Evolutionary conservation across 2,329 filamentous ascomycete genomes (phyloP), one percentile per base, ranked within the genome.

Genomic region (Monilinia polystroma): DNA sequence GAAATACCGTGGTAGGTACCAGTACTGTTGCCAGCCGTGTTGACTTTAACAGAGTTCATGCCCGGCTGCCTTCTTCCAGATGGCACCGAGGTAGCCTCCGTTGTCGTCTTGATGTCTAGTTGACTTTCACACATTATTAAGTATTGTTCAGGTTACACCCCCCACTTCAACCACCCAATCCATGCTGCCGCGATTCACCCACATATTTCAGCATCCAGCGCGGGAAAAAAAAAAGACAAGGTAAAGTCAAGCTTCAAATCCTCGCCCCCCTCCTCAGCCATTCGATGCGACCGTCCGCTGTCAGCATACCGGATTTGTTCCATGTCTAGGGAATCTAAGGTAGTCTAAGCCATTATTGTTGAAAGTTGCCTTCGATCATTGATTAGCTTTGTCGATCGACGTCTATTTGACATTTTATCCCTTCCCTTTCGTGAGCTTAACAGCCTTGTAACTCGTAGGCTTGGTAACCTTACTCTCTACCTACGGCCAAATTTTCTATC

Each of bases 121-220:
- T 49, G 43, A 49, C 57, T 59, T 59, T 49, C 43, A 35, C 43
- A 23, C 29, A 47, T 35, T 59, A 1, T 47, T 59, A 1, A 14
- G 12, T 4, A 5, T 14, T 45, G 41, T 35, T 35, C 29, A 47
- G 20, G 57, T 49, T 49, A 35, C 57, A 59, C 26, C 26, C 26
- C 57, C 57, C 57, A 49, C 57, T 60, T 26, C 12, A 20, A 51
- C 57, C n/a, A 38, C 20, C 45, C 57, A 59, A 38, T 14, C 45
- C 57, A 59, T 59, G 56, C 41, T 59, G 56, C 41, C 56, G 56
- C 41, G 57, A 59, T 59, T 59, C 57, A 59, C 29, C 57, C 57
- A 59, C 57, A 59, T 49, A 35, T 32, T 49, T 59, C 43, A 49
- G 57, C 43, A 59, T 35, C 18, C 57, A 51, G 57, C 45, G 57